Evolutionary conservation across 306 rosid genomes (phyloP), one percentile per base, ranked within the genome.

Genomic region (Pterocarpus santalinus): DNA sequence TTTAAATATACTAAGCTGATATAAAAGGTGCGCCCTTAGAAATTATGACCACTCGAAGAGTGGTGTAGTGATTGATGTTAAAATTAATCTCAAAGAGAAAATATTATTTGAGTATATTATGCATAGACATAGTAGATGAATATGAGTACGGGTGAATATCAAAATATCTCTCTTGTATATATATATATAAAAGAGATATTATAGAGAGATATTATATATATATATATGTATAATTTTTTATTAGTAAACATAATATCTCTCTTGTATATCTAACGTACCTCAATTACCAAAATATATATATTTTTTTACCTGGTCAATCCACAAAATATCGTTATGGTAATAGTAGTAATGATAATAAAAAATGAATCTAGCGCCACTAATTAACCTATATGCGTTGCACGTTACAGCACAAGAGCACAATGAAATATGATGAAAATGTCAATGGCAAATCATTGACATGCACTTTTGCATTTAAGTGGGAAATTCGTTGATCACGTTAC

Each of bases 401-500:
- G n/a, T 39, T 16, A 7, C n/a, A 67, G 2, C 72, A 8, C n/a
- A 67, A 7, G 35, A 16, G 10, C 55, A 9, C 36, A 9, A 43
- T 3, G 35, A 43, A 8, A 67, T 11, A 47, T 22, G 36, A 17
- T 8, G 13, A 41, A 67, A 41, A 41, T 5, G 34, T 68, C n/a
- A 65, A 38, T 7, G 17, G 14, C 30, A 28, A 22, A 4, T 43
- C 52, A 41, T 16, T 66, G 5, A 5, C 38, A 46, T 4, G 60
- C 32, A 13, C 30, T 44, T 70, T 49, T 70, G 75, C 44, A 15
- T 30, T 70, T 49, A 69, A 46, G 61, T 70, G 58, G 61, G 12
- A 47, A 49, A 44, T 15, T 69, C 74, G 1, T 28, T 69, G 60
- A 67, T 43, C 53, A 43, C 4, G 53, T 22, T 43, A 67, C 69